Percentiles rank a stretch among this genome's conserved stretches.
phyloP scores from a whole-genome alignment of 768 basidiomycete species.

The Pilatotrama ljubarskyi region DNA sequence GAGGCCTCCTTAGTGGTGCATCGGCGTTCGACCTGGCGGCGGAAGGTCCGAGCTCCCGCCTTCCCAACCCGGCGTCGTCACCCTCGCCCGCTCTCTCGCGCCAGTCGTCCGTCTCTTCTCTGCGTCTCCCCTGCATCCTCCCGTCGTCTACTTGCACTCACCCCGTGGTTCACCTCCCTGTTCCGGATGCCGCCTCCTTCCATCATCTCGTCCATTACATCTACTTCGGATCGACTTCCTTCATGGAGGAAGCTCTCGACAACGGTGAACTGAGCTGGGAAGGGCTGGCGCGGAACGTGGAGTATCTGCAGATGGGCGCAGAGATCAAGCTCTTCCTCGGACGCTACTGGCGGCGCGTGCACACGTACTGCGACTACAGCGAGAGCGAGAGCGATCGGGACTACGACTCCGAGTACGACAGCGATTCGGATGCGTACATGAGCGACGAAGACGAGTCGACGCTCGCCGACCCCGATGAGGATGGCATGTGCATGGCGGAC shows the following conservation, averaged over 20 bases:
- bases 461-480: conserved; percentile 20
- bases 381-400: conserved; percentile 27
- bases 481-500: conserved; percentile 21
- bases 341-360: conserved; percentile 63
- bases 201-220: conserved; percentile 76
- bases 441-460: conserved; percentile 30
- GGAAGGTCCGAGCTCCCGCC: conserved; percentile 40
- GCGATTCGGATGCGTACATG: conserved; percentile 38
- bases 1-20: conserved; percentile 68
- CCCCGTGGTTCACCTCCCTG: conserved; percentile 70
- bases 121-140: conserved; percentile 54
- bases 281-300: conserved; percentile 84
- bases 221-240: conserved; percentile 71
- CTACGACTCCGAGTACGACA: conserved; percentile 39
- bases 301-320: conserved; percentile 76
- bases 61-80: conserved; percentile 45
- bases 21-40: conserved; percentile 59
- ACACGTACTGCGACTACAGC: conserved; percentile 38
- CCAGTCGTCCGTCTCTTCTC: conserved; percentile 45
- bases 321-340: conserved; percentile 79
- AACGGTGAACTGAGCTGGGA: conserved; percentile 75
- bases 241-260: conserved; percentile 68
- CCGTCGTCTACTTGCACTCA: conserved; percentile 58
- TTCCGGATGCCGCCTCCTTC: conserved; percentile 73
- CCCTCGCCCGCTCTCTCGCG: conserved; percentile 40